These are phyloP conservation scores for Cavenderia fasciculata DNA, from an alignment of 78 protist species.

Conservation along the genomic window DNA sequence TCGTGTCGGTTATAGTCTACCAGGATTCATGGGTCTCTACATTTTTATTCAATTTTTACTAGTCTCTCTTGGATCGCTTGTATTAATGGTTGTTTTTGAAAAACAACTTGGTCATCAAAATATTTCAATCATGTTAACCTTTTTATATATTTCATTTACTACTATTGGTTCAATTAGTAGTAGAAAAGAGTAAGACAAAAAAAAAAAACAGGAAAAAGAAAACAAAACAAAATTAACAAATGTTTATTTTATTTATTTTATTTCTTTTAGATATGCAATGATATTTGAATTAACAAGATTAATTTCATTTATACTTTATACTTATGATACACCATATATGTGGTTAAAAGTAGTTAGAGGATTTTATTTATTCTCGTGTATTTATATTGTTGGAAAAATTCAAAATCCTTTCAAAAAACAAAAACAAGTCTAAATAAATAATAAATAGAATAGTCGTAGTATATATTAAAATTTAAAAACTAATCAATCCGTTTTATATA, in stretches of 20 bases:
- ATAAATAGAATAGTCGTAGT: not conserved
- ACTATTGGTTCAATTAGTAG: slow-evolving; percentile 49
- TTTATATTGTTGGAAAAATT: not conserved
- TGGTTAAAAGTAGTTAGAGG: not conserved
- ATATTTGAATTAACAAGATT: slow-evolving; percentile 6
- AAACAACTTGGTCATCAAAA: not conserved
- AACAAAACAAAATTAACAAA: no score
- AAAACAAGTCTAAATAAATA: not conserved
- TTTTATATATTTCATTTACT: slow-evolving; percentile 25
- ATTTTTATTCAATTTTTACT: slow-evolving; percentile 19
- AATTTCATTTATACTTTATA: not conserved
- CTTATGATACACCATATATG: not conserved
- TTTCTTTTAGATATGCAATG: slow-evolving; percentile 4
- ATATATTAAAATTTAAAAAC: not conserved
- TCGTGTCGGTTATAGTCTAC: not conserved
- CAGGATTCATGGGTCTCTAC: not conserved
- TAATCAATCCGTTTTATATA: not conserved
- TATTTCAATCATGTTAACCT: slow-evolving; percentile 3
- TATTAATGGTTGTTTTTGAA: not conserved
- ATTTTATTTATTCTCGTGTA: not conserved
- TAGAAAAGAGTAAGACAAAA: no score
- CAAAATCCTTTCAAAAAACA: not conserved
- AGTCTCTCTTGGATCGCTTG: not conserved
- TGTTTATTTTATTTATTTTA: no score
- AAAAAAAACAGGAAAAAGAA: no score